Evolutionary conservation across 192 early-diverging fungal genomes (phyloP).

Genomic region (Piromyces sp.): DNA sequence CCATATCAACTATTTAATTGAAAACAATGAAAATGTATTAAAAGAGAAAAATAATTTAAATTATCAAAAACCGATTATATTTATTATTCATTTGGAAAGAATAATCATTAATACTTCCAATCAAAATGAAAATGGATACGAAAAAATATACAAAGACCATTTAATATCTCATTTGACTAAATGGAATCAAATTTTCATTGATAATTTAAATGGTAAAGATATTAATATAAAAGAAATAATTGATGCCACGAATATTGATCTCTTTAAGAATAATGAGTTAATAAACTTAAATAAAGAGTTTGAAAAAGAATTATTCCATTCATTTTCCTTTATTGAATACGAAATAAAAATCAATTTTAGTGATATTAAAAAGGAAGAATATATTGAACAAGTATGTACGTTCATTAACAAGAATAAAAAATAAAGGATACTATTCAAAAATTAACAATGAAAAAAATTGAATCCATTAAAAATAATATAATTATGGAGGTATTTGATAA

Average conservation of each 20-base stretch:
- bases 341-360: too few relatives aligned
- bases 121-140: neutral
- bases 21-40: neutral
- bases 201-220: neutral
- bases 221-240: neutral
- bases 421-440: too few relatives aligned
- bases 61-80: neutral
- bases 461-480: neutral
- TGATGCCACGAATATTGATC: too few relatives aligned
- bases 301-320: too few relatives aligned
- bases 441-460: neutral
- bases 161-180: neutral
- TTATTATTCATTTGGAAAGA: neutral
- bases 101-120: neutral
- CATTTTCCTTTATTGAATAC: too few relatives aligned
- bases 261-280: neutral
- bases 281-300: neutral
- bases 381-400: too few relatives aligned
- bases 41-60: neutral
- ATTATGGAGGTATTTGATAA: neutral
- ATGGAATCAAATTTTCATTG: neutral
- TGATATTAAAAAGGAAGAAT: too few relatives aligned
- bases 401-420: too few relatives aligned
- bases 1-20: neutral
- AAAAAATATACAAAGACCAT: neutral